These are phyloP conservation scores for Ascobolus immersus DNA, from an alignment of 495 filamentous ascomycete species.

Conservation along the genomic window DNA sequence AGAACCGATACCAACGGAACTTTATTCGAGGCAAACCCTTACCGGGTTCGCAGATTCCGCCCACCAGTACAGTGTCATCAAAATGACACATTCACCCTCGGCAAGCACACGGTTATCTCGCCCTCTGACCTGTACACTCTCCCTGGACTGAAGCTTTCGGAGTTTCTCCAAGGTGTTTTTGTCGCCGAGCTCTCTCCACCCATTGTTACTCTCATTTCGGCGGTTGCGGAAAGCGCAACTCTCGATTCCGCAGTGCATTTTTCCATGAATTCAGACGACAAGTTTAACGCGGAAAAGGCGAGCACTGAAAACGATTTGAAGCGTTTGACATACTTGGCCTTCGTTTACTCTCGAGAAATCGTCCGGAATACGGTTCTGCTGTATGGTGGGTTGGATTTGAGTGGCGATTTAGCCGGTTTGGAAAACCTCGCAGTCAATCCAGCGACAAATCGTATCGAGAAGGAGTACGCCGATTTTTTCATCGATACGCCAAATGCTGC, in stretches of 20 bases:
- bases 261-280: not conserved
- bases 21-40: conserved; percentile 3
- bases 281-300: not conserved
- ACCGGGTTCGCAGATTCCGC: not conserved
- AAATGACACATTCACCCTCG: not conserved
- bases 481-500: not conserved
- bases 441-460: not conserved
- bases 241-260: not conserved
- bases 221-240: not conserved
- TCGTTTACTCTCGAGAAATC: conserved; percentile 3
- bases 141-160: not conserved
- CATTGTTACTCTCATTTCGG: not conserved
- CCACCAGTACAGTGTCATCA: conserved; percentile 2
- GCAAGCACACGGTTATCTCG: not conserved
- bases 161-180: conserved; percentile 1
- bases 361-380: conserved; percentile 2
- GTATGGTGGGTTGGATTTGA: not conserved
- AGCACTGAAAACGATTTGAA: not conserved
- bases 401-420: not conserved
- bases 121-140: not conserved
- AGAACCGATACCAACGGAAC: too few relatives aligned
- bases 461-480: conserved; percentile 2
- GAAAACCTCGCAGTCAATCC: not conserved
- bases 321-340: not conserved
- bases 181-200: not conserved